Evolutionary conservation across 768 basidiomycete species (phyloP).

Genomic region (Russula lepida): DNA sequence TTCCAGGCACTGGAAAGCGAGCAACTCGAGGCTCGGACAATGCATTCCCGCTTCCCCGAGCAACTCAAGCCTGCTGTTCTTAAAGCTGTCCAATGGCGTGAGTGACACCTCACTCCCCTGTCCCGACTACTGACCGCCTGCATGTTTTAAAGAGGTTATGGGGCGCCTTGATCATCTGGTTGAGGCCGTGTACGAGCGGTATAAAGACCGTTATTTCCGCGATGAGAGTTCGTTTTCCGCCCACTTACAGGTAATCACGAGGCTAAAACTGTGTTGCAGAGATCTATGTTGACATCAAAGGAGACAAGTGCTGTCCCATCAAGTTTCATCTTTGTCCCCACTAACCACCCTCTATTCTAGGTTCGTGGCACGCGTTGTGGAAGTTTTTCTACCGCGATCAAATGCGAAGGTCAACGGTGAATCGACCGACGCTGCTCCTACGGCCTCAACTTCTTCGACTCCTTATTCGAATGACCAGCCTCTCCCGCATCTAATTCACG

Average conservation of each 20-base stretch:
- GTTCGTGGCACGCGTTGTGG: constrained; percentile 74
- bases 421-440: constrained; percentile 16
- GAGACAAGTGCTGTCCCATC: constrained; percentile 63
- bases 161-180: constrained; percentile 93
- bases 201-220: constrained; percentile 90
- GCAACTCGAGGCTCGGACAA: constrained; percentile 75
- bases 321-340: constrained; percentile 14
- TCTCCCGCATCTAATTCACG: constrained; percentile 56
- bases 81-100: constrained; percentile 94
- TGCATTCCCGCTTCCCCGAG: constrained; percentile 89
- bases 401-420: constrained; percentile 12
- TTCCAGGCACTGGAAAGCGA: constrained; percentile 92
- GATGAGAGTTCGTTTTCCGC: constrained; percentile 64
- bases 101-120: constrained; percentile 33
- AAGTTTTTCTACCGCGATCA: constrained; percentile 55
- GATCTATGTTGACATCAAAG: constrained; percentile 79
- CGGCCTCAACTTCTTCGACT: constrained; percentile 34
- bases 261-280: constrained; percentile 35
- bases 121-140: constrained; percentile 12
- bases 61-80: constrained; percentile 88
- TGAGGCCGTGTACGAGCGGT: constrained; percentile 91
- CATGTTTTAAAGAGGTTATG: constrained; percentile 69
- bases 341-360: constrained; percentile 31
- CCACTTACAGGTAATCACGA: constrained; percentile 7
- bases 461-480: constrained; percentile 34